phyloP scores from a whole-genome alignment of 2,329 filamentous ascomycete genomes.

The Exophiala sp. region DNA sequence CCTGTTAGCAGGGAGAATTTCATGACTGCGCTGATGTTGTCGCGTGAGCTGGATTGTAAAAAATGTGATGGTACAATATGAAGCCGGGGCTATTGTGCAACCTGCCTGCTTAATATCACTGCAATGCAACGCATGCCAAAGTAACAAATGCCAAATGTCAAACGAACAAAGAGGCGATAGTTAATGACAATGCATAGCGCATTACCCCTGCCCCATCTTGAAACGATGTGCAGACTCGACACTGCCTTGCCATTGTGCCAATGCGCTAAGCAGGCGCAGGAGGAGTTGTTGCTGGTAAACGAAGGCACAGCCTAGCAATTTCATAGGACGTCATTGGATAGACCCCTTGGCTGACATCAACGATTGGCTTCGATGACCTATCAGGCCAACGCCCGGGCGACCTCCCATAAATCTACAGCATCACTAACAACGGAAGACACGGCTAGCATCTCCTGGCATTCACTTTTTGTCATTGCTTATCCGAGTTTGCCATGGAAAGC shows the following conservation, averaged over 20 bases:
- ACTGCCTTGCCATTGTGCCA: not conserved
- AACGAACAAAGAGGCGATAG: not conserved
- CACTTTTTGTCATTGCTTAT: not conserved
- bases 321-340: not conserved
- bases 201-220: not conserved
- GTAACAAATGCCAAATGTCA: not conserved
- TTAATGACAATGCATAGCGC: not conserved
- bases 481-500: too few species aligned
- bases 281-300: not conserved
- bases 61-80: not conserved
- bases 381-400: not conserved
- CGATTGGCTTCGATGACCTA: not conserved
- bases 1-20: constrained; percentile 15
- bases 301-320: not conserved
- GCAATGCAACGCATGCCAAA: not conserved
- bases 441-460: too few species aligned
- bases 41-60: not conserved
- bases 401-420: too few species aligned
- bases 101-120: not conserved
- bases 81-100: not conserved
- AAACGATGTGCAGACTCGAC: not conserved
- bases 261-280: not conserved
- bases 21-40: constrained; percentile 14
- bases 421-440: too few species aligned
- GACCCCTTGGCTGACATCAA: not conserved